phyloP scores from a whole-genome alignment of 768 basidiomycete genomes.

The Boletellus emodensis region DNA sequence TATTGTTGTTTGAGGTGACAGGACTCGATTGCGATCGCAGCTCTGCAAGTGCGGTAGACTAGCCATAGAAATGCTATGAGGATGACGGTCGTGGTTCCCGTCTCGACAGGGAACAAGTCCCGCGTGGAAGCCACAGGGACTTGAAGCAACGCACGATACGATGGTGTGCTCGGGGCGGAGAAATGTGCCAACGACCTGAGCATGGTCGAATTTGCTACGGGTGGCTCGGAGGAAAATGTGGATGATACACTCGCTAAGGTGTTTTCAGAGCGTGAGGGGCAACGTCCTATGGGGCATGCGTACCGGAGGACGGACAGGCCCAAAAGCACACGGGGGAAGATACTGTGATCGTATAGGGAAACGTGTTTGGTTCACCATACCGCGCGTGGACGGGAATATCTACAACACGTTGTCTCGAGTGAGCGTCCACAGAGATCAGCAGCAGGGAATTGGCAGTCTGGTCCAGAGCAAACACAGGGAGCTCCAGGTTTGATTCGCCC shows the following conservation, averaged over 20 bases:
- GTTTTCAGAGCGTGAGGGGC: conserved; percentile 4
- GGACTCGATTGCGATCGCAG: conserved; percentile 18
- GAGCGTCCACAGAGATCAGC: conserved; percentile 13
- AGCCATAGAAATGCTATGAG: conserved; percentile 34
- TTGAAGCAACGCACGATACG: conserved; percentile 8
- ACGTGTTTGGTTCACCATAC: conserved; percentile 33
- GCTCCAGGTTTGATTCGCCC: conserved; percentile 41
- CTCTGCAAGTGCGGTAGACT: conserved; percentile 22
- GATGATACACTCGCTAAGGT: conserved; percentile 3
- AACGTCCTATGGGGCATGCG: neutral
- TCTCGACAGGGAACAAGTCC: conserved; percentile 33
- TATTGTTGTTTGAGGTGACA: conserved; percentile 26
- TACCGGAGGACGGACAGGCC: conserved; percentile 29
- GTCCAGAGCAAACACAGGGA: conserved; percentile 37
- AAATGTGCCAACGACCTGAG: conserved; percentile 18
- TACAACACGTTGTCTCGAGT: conserved; percentile 13
- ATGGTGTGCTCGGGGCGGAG: conserved; percentile 7
- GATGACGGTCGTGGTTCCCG: conserved; percentile 33
- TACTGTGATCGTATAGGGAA: conserved; percentile 21
- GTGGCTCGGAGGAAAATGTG: conserved; percentile 15
- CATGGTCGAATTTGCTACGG: conserved; percentile 20
- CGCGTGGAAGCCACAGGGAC: conserved; percentile 34
- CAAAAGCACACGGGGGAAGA: conserved; percentile 30
- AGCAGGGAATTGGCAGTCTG: conserved; percentile 25
- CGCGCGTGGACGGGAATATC: conserved; percentile 44